Evolutionary conservation across 352 stramenopile species (phyloP), one percentile per base, ranked within the genome.

Genomic region (Phytopythium chamaehyphon): DNA sequence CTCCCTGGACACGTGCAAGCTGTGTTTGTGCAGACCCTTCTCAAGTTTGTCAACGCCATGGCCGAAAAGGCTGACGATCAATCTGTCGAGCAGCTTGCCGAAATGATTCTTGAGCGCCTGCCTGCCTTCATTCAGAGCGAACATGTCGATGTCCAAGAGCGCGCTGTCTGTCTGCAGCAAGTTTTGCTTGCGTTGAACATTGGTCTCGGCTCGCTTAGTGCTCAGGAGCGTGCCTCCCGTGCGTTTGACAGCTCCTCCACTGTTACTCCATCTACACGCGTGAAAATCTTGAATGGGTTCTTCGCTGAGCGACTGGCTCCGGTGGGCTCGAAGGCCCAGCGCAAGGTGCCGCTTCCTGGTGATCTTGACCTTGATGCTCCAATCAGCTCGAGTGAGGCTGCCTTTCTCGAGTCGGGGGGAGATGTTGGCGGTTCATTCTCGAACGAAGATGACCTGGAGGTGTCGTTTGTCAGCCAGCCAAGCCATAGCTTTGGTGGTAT

Each of bases 91-190:
- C 76, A 79, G 26, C 83, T 96, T 47, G 75, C 92, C 2, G 73
- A 82, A 24, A 78, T 97, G 46, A 71, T 98, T 16, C 57, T 90
- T 31, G 77, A 86, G 40, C 80, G 91, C 19, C 60, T 98, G 12
- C 69, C 76, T 2, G 71, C 87, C 2, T 98, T 96, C 59, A 75
- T 96, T 39, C 78, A 96, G 51, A 97, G 86, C 46, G 80, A 92
- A 40, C 83, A 97, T 66, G 87, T 96, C 28, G 92, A 98, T 68
- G 96, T 99, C 10, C 89, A 98, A 64, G 96, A 99, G 69, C 83
- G 95, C 55, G 88, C 94, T 10, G 89, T 96, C 31, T 90, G 86
- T 19, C 42, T 91, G n/a, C 73, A 91, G 55, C 75, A 90, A 56
- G 73, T 89, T 14, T 55, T 89, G 51, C 54, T 88, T 24, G 69